Evolutionary conservation across 257 asterid species (phyloP), one percentile per base, ranked within the genome.

Genomic region (Handroanthus guayacan): DNA sequence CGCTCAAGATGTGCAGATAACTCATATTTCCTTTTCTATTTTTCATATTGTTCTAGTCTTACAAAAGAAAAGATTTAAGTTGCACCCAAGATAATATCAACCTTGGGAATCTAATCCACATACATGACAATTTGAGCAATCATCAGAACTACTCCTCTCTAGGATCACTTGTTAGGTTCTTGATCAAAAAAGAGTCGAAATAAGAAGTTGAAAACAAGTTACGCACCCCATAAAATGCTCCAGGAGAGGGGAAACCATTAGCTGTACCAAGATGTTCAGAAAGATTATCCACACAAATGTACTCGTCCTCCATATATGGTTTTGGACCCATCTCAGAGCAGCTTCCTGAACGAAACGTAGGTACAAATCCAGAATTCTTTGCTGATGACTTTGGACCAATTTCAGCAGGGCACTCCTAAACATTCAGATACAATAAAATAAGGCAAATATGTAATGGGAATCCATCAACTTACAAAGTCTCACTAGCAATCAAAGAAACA

Each of bases 191-290:
- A 47, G 39, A 62, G 63, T 48, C 17, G 56, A 47, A 50, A 17
- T 9, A 62, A 1, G 62, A 69, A 69, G 76, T 55, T 31, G 75
- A 79, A 77, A 80, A 62, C 39, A 38, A 64, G 71, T 55, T 70
- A 83, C 95, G 41, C 73, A 91, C 97, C 90, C 98, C 98, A 80
- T 86, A 94, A 84, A 86, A 94, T 62, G 98, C 97, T 75, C 90
- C 92, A 57, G 90, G 86, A 71, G 90, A 79, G 74, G 88, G 84
- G 60, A 86, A 63, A 47, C 80, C 72, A 62, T 71, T 74, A 67
- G 85, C 69, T 38, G 78, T 82, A 69, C 81, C 86, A 57, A 88
- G 84, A 84, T 88, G 83, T 67, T 90, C 77, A 31, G 39, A 77
- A 63, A 91, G 97, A 85, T 90, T 77, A 83, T 93, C 98, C 51